Conservation (phyloP, 768 basidiomycete genomes). For the Tricholoma furcatifolium region DNA sequence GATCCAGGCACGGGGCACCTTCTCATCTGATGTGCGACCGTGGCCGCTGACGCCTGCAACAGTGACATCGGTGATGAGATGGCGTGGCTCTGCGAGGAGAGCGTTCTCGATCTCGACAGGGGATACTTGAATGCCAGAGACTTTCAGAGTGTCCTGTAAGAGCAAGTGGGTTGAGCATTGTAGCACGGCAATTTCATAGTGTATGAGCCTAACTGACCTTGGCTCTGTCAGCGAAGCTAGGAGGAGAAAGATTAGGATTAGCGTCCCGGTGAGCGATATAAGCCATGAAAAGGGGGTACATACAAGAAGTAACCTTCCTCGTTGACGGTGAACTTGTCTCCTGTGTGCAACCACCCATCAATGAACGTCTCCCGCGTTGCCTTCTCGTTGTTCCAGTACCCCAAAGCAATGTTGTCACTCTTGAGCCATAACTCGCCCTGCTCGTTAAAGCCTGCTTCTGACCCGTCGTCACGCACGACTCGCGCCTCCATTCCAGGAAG, state of each 20-base stretch:
- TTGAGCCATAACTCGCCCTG: conserved; percentile 62
- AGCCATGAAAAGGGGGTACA: conserved; percentile 19
- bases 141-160: conserved; percentile 71
- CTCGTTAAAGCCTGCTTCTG: conserved; percentile 50
- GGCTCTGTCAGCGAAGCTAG: conserved; percentile 71
- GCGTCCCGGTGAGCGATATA: background rate
- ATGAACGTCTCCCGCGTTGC: conserved; percentile 67
- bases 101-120: conserved; percentile 75
- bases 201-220: conserved; percentile 46
- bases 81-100: conserved; percentile 58
- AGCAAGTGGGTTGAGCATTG: background rate
- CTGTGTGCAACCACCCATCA: conserved; percentile 74
- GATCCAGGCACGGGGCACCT: conserved; percentile 76
- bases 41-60: conserved; percentile 72
- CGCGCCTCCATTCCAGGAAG: conserved; percentile 57
- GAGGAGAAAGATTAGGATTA: background rate
- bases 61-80: conserved; percentile 60
- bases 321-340: conserved; percentile 67
- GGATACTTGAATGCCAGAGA: conserved; percentile 79
- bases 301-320: conserved; percentile 66
- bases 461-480: conserved; percentile 52
- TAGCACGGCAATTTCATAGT: background rate
- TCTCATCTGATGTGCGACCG: conserved; percentile 69
- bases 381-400: conserved; percentile 72
- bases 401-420: conserved; percentile 54